A percentile compares a stretch with the other conserved stretches of the same genome.
Conservation (phyloP, 106 monocot species). For the Phalaenopsis aphrodite region DNA sequence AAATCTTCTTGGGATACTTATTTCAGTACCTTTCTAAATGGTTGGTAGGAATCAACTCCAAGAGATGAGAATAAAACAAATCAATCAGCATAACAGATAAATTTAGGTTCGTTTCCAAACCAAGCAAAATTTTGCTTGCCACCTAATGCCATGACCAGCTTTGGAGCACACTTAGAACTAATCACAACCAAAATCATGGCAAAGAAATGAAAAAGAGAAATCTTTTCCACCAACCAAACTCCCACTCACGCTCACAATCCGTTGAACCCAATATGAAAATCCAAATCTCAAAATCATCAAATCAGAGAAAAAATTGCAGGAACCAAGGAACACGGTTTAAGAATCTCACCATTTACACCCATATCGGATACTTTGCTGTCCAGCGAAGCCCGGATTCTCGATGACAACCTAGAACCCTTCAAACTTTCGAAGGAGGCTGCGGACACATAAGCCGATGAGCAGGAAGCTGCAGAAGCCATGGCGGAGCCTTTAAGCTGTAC, state of each 20-base stretch:
- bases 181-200: neutral
- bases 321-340: neutral
- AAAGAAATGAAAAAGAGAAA: neutral
- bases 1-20: neutral
- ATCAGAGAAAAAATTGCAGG: neutral
- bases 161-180: neutral
- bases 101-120: neutral
- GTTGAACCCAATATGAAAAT: neutral
- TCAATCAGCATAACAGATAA: neutral
- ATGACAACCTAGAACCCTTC: neutral
- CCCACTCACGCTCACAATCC: neutral
- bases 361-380: constrained; percentile 69
- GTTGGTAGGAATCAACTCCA: neutral
- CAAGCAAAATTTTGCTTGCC: neutral
- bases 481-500: neutral
- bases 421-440: constrained; percentile 9
- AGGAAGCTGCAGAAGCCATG: constrained; percentile 36
- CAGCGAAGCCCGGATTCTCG: constrained; percentile 33
- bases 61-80: neutral
- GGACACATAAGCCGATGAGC: constrained; percentile 17
- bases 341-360: constrained; percentile 54
- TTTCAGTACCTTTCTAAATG: neutral
- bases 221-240: neutral
- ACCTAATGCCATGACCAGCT: neutral
- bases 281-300: neutral